phyloP scores from a whole-genome alignment of 2,329 filamentous ascomycete species.

The Parafenestella ontariensis region DNA sequence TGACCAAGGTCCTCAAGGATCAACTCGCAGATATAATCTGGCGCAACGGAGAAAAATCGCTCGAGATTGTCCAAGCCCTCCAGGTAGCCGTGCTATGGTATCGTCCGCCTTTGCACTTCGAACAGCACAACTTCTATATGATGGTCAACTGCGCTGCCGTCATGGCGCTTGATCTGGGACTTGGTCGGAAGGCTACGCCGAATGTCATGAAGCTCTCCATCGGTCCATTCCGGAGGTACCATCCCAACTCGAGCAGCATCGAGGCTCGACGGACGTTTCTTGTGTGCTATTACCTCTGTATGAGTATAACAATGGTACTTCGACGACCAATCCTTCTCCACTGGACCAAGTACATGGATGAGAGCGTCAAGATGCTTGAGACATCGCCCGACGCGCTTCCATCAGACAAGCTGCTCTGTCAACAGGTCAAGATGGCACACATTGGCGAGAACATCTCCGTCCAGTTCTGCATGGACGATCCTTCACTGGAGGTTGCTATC shows the following conservation, averaged over 20 bases:
- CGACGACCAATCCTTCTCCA: conserved; percentile 65
- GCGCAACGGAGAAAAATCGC: conserved; percentile 76
- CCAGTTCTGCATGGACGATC: conserved; percentile 64
- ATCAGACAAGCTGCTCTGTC: conserved; percentile 62
- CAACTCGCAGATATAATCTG: conserved; percentile 77
- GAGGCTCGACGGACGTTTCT: conserved; percentile 67
- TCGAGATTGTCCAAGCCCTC: conserved; percentile 83
- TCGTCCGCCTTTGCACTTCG: conserved; percentile 79
- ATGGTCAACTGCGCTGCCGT: conserved; percentile 80
- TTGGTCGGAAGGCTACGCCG: conserved; percentile 66
- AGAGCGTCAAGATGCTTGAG: conserved; percentile 65
- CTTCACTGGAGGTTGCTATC: conserved; percentile 59
- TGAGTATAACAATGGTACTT: conserved; percentile 64
- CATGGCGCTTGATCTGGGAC: conserved; percentile 83
- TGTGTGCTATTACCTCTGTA: conserved; percentile 67
- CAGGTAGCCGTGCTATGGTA: conserved; percentile 84
- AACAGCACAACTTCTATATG: conserved; percentile 90
- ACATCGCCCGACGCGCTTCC: conserved; percentile 63
- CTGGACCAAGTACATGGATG: conserved; percentile 69
- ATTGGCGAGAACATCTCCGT: conserved; percentile 65
- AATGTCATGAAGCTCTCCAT: conserved; percentile 48
- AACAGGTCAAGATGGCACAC: conserved; percentile 65
- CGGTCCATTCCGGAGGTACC: conserved; percentile 41
- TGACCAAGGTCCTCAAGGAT: conserved; percentile 75
- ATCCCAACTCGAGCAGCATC: conserved; percentile 59